Conservation (phyloP, 164 flowering plant genomes). For the Euptelea pleiosperma region DNA sequence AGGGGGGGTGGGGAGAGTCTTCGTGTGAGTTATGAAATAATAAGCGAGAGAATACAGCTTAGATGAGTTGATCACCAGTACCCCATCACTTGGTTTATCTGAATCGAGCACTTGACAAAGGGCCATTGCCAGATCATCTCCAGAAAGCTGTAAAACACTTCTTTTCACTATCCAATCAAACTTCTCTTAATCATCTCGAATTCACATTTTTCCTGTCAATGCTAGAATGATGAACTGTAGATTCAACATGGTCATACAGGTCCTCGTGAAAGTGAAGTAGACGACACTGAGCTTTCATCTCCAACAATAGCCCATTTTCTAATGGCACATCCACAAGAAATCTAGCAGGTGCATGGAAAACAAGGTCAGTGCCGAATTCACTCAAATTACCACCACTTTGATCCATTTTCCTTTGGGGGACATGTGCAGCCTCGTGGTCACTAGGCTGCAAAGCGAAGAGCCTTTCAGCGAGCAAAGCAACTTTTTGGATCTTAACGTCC, state of each 20-base stretch:
- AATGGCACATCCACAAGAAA: slow-evolving; percentile 65
- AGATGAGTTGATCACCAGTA: slow-evolving; percentile 23
- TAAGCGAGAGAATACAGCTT: not conserved
- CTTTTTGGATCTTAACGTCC: slow-evolving; percentile 48
- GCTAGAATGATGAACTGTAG: slow-evolving; percentile 18
- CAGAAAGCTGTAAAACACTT: slow-evolving; percentile 74
- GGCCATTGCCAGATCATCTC: slow-evolving; percentile 94
- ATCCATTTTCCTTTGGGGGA: slow-evolving; percentile 22
- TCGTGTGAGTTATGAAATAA: not conserved
- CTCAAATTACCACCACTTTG: slow-evolving; percentile 24
- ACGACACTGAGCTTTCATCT: slow-evolving; percentile 33
- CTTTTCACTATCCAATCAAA: slow-evolving; percentile 64
- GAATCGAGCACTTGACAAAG: slow-evolving; percentile 91
- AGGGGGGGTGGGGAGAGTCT: no score
- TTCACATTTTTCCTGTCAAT: slow-evolving; percentile 38
- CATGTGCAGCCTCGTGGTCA: slow-evolving; percentile 21
- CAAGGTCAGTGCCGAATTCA: slow-evolving; percentile 84
- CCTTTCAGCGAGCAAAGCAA: slow-evolving; percentile 44
- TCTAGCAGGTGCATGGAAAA: slow-evolving; percentile 64
- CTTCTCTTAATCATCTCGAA: slow-evolving; percentile 79
- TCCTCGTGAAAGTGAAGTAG: slow-evolving; percentile 31
- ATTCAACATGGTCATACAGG: slow-evolving; percentile 21
- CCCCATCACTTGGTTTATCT: slow-evolving; percentile 95
- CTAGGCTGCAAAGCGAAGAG: slow-evolving; percentile 51
- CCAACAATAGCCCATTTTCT: slow-evolving; percentile 44